Conservation (phyloP, 345 rosid genomes). For the Streptanthus diversifolius region DNA sequence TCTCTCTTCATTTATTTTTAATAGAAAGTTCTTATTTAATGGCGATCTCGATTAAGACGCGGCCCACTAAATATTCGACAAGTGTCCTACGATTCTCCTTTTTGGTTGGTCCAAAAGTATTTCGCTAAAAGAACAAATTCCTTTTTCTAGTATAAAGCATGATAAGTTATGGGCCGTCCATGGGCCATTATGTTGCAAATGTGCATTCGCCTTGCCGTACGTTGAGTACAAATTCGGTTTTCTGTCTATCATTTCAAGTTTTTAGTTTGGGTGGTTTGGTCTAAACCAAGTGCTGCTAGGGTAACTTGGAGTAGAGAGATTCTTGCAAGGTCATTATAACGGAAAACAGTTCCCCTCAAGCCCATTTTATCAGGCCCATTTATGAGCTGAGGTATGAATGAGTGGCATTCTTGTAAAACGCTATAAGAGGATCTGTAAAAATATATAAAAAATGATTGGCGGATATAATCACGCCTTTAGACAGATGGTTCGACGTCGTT, state of each 20-base stretch:
- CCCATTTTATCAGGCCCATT: background rate
- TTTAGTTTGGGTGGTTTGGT: background rate
- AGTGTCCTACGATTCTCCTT: conserved; percentile 3
- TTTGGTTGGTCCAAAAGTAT: conserved; percentile 31
- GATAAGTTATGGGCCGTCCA: background rate
- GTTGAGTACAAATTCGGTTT: background rate
- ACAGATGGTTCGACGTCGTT: background rate
- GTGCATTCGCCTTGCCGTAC: background rate
- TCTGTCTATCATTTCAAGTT: background rate
- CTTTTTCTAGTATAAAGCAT: conserved; percentile 15
- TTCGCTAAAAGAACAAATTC: background rate
- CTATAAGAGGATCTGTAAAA: no score
- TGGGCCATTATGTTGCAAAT: background rate
- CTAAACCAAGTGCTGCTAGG: background rate
- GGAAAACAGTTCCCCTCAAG: background rate
- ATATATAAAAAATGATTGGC: background rate
- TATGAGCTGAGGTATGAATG: no score
- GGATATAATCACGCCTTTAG: background rate
- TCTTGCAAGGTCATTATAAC: no score
- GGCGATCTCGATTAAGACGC: conserved; percentile 34
- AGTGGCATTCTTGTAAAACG: no score
- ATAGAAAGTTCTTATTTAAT: background rate
- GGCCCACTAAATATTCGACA: conserved; percentile 27
- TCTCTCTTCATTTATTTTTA: background rate
- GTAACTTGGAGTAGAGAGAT: no score